These are phyloP conservation scores for Neopestalotiopsis sp. DNA, from an alignment of 2,329 filamentous ascomycete genomes.

Conservation along the genomic window DNA sequence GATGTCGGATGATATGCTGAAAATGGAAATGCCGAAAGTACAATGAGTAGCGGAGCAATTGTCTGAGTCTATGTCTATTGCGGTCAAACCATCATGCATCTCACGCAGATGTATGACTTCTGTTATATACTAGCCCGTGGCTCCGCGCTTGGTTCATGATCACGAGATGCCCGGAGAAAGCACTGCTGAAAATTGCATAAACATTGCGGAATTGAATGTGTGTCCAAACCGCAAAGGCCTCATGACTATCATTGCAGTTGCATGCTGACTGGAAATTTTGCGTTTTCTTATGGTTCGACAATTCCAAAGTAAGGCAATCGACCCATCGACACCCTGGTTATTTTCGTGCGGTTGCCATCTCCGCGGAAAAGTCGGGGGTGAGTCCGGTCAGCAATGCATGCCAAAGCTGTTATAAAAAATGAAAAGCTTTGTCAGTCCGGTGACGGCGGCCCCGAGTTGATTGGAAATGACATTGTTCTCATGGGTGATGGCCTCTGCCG, in stretches of 20 bases:
- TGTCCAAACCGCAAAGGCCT: neutral
- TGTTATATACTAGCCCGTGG: neutral
- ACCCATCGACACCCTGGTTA: slow-evolving; percentile 23
- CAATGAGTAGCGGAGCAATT: neutral
- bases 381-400: neutral
- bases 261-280: slow-evolving; percentile 12
- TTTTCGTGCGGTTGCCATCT: slow-evolving; percentile 29
- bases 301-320: slow-evolving; percentile 13
- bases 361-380: slow-evolving; percentile 23
- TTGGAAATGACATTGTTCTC: neutral
- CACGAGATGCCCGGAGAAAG: slow-evolving; percentile 16
- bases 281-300: slow-evolving; percentile 14
- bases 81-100: neutral
- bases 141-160: neutral
- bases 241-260: neutral
- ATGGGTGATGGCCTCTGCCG: neutral
- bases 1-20: neutral
- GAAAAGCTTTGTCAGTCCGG: neutral
- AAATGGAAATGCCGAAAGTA: neutral
- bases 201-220: neutral
- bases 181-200: neutral
- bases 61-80: neutral
- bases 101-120: neutral
- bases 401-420: neutral
- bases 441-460: neutral